Base-by-base conservation (phyloP, 1,139 yeast genomes). In the Starmera stellimalicola region DNA sequence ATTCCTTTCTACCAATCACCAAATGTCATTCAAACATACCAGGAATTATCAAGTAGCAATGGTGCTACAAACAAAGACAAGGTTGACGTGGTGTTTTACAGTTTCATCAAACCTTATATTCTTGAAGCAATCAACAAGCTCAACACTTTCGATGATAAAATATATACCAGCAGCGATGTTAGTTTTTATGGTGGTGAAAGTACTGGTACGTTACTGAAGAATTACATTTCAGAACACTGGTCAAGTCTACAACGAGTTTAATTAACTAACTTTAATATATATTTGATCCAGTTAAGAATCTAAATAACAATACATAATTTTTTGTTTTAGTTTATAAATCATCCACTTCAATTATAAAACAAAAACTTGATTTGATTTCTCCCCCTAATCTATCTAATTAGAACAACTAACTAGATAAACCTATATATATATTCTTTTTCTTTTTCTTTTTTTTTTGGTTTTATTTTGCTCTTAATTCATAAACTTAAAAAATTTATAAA, bases 391-490 rank as follows among this genome's bases (percentile, higher is more conserved):
- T 14, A 16, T 18, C 16, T 7, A 11, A 17, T 27, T 10, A 27
- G 18, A n/a, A n/a, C n/a, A n/a, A n/a, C n/a, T n/a, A n/a, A n/a
- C n/a, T n/a, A 18, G n/a, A 27, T 12, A n/a, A 16, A 16, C n/a
- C 7, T 16, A 14, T 16, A 26, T 16, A 26, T n/a, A 28, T 25
- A 16, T 27, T 15, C 17, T 22, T 17, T 16, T 24, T 9, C 18
- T 20, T 26, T 31, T 19, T 26, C 16, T 5, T 26, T 26, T 15
- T 26, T 12, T 9, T 9, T 11, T 20, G 26, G 6, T 24, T 25
- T 87, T 87, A 74, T 95, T 95, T 25, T 25, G 16, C 2, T n/a
- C 87, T 84, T 87, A 75, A 96, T 95, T 22, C 12, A 8, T 19
- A 19, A 19, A 19, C 11, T 22, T 6, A 22, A 22, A 22, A n/a